These are phyloP conservation scores for Parasitella parasitica DNA, from an alignment of 371 early-diverging fungal species.

Conservation along the genomic window DNA sequence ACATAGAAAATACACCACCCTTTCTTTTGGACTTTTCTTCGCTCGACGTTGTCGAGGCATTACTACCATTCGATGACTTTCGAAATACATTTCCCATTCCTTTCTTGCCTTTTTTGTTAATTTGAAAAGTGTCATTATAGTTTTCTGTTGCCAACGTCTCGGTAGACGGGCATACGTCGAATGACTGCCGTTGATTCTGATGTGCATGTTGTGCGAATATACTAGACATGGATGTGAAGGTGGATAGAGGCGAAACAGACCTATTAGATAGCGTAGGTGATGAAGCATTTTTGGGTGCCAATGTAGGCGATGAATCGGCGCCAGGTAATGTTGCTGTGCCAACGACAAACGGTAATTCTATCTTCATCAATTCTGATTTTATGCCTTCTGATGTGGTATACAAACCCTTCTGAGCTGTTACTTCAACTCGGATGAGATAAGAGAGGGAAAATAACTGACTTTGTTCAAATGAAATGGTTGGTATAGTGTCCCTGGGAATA, in stretches of 20 bases:
- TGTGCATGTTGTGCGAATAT: neutral
- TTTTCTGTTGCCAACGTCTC: neutral
- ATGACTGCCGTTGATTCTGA: neutral
- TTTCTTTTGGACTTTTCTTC: slow-evolving; percentile 9
- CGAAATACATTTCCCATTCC: slow-evolving; percentile 12
- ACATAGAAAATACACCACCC: slow-evolving; percentile 6
- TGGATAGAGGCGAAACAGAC: neutral
- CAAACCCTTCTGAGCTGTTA: slow-evolving; percentile 18
- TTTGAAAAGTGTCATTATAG: no score
- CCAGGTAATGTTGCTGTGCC: slow-evolving; percentile 14
- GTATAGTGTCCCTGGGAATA: slow-evolving; percentile 16
- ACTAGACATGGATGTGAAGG: neutral
- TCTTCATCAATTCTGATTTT: slow-evolving; percentile 13
- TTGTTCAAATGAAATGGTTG: slow-evolving; percentile 19
- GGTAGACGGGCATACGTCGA: neutral
- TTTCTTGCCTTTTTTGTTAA: neutral
- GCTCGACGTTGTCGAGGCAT: neutral
- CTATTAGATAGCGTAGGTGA: neutral
- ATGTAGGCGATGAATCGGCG: neutral
- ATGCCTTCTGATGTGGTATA: slow-evolving; percentile 12
- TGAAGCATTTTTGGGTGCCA: neutral
- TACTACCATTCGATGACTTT: slow-evolving; percentile 7
- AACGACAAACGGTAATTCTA: slow-evolving; percentile 21
- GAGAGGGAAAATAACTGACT: slow-evolving; percentile 17
- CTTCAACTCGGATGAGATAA: slow-evolving; percentile 20